Conservation (phyloP, 805 yeast species). For the Metschnikowia dekortorum region DNA sequence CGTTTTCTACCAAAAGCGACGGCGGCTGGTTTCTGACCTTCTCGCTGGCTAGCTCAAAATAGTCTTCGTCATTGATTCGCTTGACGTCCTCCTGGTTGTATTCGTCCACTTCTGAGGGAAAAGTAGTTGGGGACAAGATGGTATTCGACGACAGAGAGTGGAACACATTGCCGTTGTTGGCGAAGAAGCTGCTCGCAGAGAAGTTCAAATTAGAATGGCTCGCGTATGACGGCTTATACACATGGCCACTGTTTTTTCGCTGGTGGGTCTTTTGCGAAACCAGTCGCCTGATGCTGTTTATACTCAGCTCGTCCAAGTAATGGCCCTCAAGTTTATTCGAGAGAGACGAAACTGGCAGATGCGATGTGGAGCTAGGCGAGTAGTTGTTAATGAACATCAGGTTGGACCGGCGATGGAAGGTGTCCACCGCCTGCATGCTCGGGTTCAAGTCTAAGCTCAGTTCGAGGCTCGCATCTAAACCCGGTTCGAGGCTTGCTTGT, state of each 20-base stretch:
- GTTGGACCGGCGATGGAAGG: constrained; percentile 4
- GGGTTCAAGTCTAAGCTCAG: background rate
- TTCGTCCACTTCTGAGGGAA: background rate
- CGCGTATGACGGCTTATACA: constrained; percentile 14
- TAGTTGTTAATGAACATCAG: constrained; percentile 14
- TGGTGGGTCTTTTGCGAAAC: constrained; percentile 9
- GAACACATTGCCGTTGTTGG: constrained; percentile 6
- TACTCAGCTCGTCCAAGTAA: constrained; percentile 14
- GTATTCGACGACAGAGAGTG: constrained; percentile 1
- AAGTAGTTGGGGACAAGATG: background rate
- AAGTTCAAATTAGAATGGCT: background rate
- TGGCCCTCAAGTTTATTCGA: constrained; percentile 28
- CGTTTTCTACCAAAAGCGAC: constrained; percentile 2
- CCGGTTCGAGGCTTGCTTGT: background rate
- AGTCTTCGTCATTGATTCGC: background rate
- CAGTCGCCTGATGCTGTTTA: constrained; percentile 5
- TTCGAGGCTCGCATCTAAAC: background rate
- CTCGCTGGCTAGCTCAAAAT: constrained; percentile 1
- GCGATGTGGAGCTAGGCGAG: constrained; percentile 11
- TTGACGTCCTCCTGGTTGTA: background rate
- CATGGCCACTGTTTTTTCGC: constrained; percentile 16
- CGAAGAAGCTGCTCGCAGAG: background rate
- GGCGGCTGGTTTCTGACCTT: constrained; percentile 7
- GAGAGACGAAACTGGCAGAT: constrained; percentile 20
- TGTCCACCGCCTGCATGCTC: background rate